phyloP scores from a whole-genome alignment of 169 alveolate species.

The Plasmodium vinckei region DNA sequence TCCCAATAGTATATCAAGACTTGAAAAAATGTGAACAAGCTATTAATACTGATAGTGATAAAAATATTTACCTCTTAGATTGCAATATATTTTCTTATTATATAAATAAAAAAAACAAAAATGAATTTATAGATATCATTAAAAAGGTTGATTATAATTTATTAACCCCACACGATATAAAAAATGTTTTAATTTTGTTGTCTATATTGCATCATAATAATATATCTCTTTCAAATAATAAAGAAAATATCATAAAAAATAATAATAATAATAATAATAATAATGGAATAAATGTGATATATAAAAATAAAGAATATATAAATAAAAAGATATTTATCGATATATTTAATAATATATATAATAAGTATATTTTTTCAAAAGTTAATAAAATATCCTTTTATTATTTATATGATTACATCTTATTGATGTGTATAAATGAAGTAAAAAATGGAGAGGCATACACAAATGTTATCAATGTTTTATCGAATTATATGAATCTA shows the following conservation, averaged over 20 bases:
- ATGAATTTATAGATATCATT: slow-evolving; percentile 29
- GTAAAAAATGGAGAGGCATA: slow-evolving; percentile 33
- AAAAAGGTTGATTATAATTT: slow-evolving; percentile 27
- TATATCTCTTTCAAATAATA: slow-evolving; percentile 32
- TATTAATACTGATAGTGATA: neutral
- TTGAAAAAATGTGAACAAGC: neutral
- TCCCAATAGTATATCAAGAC: slow-evolving; percentile 28
- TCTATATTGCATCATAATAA: slow-evolving; percentile 66
- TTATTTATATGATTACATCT: slow-evolving; percentile 48
- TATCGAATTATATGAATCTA: slow-evolving; percentile 47
- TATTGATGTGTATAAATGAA: slow-evolving; percentile 52
- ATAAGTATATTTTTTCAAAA: slow-evolving; percentile 24
- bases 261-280: slow-evolving; percentile 5
- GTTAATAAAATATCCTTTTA: slow-evolving; percentile 33
- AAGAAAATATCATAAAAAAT: slow-evolving; percentile 27
- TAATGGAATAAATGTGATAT: neutral
- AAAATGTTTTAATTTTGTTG: slow-evolving; percentile 25
- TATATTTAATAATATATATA: slow-evolving; percentile 21
- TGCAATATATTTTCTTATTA: slow-evolving; percentile 13
- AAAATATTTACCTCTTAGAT: neutral
- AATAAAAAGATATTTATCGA: slow-evolving; percentile 38
- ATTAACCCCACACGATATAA: slow-evolving; percentile 34
- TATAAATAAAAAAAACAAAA: slow-evolving; percentile 31
- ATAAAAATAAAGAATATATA: slow-evolving; percentile 61
- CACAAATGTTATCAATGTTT: slow-evolving; percentile 5